Evolutionary conservation across 441 rosid species (phyloP).

Genomic region (Populus hybrid): DNA sequence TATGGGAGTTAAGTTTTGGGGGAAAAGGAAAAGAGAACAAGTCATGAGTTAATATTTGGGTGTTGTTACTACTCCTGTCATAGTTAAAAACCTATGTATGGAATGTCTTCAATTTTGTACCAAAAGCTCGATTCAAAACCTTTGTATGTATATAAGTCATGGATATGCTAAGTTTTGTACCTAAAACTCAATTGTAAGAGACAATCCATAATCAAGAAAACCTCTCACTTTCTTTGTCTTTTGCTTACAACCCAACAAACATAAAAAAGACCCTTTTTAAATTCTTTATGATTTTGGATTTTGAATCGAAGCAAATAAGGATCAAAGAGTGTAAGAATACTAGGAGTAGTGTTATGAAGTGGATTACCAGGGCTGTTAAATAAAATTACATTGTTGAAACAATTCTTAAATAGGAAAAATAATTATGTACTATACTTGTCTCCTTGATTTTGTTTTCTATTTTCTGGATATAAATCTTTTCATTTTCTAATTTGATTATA

Average conservation of each 20-base stretch:
- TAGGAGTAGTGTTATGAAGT: not conserved
- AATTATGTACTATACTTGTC: too few species aligned
- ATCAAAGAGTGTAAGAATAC: not conserved
- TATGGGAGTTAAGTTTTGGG: too few species aligned
- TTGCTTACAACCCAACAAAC: constrained; percentile 9
- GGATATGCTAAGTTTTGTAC: not conserved
- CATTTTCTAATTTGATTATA: too few species aligned
- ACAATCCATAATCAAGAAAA: constrained; percentile 41
- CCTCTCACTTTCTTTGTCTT: constrained; percentile 6
- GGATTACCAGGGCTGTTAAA: too few species aligned
- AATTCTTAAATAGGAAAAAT: too few species aligned
- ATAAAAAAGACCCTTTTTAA: constrained; percentile 7
- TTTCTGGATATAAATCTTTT: too few species aligned
- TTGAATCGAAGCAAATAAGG: not conserved
- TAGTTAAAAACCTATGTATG: constrained; percentile 54
- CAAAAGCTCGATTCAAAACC: constrained; percentile 43
- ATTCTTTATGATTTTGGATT: not conserved
- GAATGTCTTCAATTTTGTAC: constrained; percentile 50
- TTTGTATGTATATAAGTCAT: too few species aligned
- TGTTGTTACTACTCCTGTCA: constrained; percentile 52
- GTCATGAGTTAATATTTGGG: not conserved
- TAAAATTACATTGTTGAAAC: too few species aligned
- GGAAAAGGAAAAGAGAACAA: too few species aligned
- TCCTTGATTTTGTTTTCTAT: too few species aligned
- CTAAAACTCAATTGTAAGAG: constrained; percentile 26